Evolutionary conservation across 2,329 filamentous ascomycete genomes (phyloP).

Genomic region (Trichophyton rubrum): DNA sequence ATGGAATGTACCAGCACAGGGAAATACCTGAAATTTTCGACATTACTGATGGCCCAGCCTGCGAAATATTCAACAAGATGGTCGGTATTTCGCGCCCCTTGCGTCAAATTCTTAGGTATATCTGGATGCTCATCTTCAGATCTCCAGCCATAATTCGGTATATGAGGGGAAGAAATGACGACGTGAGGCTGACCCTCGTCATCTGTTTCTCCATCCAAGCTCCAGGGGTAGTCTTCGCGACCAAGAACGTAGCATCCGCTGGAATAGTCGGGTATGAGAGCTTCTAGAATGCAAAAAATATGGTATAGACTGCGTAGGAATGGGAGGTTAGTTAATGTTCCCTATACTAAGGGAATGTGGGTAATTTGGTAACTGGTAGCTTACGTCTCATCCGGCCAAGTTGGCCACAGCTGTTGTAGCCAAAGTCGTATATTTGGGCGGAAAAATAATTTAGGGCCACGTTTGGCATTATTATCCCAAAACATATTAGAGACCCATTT

Average conservation of each 20-base stretch:
- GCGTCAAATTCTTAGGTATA: slow-evolving; percentile 19
- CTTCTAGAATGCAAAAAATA: slow-evolving; percentile 21
- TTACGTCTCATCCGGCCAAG: slow-evolving; percentile 15
- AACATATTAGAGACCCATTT: slow-evolving; percentile 23
- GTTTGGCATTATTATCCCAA: slow-evolving; percentile 16
- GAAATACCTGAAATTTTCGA: slow-evolving; percentile 23
- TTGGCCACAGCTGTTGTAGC: slow-evolving; percentile 17
- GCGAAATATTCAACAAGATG: slow-evolving; percentile 30
- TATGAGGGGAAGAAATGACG: slow-evolving; percentile 20
- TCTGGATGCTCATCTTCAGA: slow-evolving; percentile 15
- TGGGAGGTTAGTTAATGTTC: background rate
- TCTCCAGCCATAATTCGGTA: slow-evolving; percentile 22
- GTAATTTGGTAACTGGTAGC: slow-evolving; percentile 5
- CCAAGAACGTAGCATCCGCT: slow-evolving; percentile 7
- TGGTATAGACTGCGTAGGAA: slow-evolving; percentile 8
- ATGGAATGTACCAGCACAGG: slow-evolving; percentile 19
- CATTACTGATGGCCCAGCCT: slow-evolving; percentile 25
- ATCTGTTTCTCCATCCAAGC: slow-evolving; percentile 16
- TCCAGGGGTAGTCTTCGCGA: slow-evolving; percentile 10
- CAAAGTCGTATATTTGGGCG: slow-evolving; percentile 27
- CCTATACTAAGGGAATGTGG: background rate
- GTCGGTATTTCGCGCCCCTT: slow-evolving; percentile 23
- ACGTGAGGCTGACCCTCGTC: slow-evolving; percentile 18
- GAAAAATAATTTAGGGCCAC: slow-evolving; percentile 29
- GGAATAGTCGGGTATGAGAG: slow-evolving; percentile 16